A percentile compares a stretch with the other conserved stretches of the same genome.
phyloP scores from a whole-genome alignment of 1,284 basidiomycete species.

The Earliella scabrosa region DNA sequence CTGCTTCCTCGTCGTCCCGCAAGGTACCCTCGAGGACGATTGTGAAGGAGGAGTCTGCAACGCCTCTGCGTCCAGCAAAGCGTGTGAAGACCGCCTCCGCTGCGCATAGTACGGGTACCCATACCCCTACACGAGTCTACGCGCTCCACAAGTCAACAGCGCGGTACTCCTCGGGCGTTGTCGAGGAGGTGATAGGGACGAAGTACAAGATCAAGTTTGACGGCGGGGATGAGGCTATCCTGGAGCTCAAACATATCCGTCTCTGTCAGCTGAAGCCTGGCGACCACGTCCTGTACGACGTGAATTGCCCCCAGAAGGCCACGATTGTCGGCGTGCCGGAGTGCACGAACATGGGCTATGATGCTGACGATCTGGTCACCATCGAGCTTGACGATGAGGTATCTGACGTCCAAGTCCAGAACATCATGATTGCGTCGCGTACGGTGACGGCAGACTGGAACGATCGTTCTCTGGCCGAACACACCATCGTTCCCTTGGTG shows the following conservation, averaged over 20 bases:
- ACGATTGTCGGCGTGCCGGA: slow-evolving; percentile 40
- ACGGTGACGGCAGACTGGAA: slow-evolving; percentile 56
- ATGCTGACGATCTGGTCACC: slow-evolving; percentile 38
- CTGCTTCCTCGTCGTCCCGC: slow-evolving; percentile 26
- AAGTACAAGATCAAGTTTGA: slow-evolving; percentile 62
- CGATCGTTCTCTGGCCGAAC: slow-evolving; percentile 47
- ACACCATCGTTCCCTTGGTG: slow-evolving; percentile 46
- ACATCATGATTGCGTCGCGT: slow-evolving; percentile 52
- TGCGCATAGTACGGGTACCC: neutral
- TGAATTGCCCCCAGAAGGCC: slow-evolving; percentile 33
- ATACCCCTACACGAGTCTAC: slow-evolving; percentile 58
- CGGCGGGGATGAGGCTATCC: slow-evolving; percentile 50
- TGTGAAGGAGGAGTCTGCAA: slow-evolving; percentile 35
- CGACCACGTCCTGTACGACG: slow-evolving; percentile 57
- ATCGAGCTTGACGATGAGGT: slow-evolving; percentile 45
- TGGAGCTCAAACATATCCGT: slow-evolving; percentile 61
- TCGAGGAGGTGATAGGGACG: slow-evolving; percentile 40
- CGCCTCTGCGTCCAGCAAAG: slow-evolving; percentile 38
- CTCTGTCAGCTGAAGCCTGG: slow-evolving; percentile 50
- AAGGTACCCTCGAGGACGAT: slow-evolving; percentile 24
- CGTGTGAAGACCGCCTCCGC: slow-evolving; percentile 28
- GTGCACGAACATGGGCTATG: slow-evolving; percentile 29
- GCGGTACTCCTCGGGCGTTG: slow-evolving; percentile 64
- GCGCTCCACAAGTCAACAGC: slow-evolving; percentile 66
- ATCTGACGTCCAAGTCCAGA: slow-evolving; percentile 33